Conservation (phyloP, 129 eudicot species). For the Escallonia rubra region DNA sequence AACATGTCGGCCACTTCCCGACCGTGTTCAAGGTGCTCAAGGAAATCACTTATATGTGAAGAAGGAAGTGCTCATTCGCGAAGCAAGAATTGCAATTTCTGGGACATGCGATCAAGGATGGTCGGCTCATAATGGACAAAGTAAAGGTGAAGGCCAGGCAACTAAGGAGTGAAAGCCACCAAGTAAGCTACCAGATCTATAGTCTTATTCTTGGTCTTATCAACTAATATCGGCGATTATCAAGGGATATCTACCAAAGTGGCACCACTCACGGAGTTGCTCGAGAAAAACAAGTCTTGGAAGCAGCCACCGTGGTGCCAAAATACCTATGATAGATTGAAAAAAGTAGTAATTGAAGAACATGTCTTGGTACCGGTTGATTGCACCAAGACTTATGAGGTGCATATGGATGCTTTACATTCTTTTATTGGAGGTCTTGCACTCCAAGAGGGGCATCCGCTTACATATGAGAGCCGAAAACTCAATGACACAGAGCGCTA, state of each 20-base stretch:
- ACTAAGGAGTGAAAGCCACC: conserved; percentile 1
- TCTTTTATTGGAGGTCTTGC: too few relatives aligned
- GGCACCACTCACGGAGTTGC: not conserved
- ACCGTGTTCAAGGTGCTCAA: conserved; percentile 5
- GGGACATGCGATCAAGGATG: not conserved
- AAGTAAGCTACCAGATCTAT: not conserved
- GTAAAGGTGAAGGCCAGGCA: not conserved
- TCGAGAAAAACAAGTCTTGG: not conserved
- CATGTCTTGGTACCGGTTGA: too few relatives aligned
- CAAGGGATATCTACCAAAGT: not conserved
- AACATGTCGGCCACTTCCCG: too few relatives aligned
- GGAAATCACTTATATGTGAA: conserved; percentile 12
- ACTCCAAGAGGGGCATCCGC: too few relatives aligned
- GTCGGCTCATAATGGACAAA: conserved; percentile 6
- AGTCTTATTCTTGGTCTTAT: not conserved
- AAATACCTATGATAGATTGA: too few relatives aligned
- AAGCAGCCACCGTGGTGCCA: not conserved
- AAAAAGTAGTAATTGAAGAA: too few relatives aligned
- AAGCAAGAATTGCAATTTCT: conserved; percentile 1
- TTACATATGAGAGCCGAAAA: too few relatives aligned
- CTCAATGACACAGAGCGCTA: too few relatives aligned
- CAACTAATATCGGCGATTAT: conserved; percentile 10
- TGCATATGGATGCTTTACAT: too few relatives aligned
- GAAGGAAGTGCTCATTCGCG: conserved; percentile 12
- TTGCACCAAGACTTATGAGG: too few relatives aligned